Evolutionary conservation across 495 filamentous ascomycete species (phyloP), one percentile per base, ranked within the genome.

Genomic region (Cudoniella acicularis): DNA sequence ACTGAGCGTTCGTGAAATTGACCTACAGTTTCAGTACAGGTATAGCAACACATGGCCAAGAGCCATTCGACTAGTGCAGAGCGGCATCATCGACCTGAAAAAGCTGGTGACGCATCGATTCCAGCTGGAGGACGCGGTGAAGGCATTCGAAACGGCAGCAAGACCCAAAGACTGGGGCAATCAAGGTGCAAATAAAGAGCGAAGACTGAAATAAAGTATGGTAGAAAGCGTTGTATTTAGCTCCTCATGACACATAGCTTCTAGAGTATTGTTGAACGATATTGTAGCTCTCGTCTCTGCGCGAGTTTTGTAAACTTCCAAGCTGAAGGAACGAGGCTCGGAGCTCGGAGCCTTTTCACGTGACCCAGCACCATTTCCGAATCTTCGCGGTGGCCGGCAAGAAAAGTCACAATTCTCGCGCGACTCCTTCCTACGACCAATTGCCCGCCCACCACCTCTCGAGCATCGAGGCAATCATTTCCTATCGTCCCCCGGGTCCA

Each of bases 31-130:
- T 75, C 93, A 96, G 79, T 96, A 98, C 75, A 83, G 93, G 54
- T 96, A 96, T 77, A 81, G 79, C 75, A 98, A 96, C 77, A 96
- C 89, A 48, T 98, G 93, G 93, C 93, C 93, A 49, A 79, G 88
- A 52, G 93, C 93, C 45, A 96, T 98, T 59, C 83, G 92, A 50
- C 77, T 98, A 49, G 81, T 96, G 17, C 83, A 88, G 76, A 89
- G 86, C 66, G 89, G 89, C 10, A 80, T 96, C 22, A 80, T 96
- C 66, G 83, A 95, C 65, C 74, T 96, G 68, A 78, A 78, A 67
- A 86, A 81, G 72, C 77, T 98, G 49, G 89, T 96, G 21, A 96
- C 93, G 53, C 93, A 96, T 77, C 82, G 90, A 26, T 96, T 88
- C 73, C 67, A 78, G 36, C 73, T 96, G 10, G 93, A 96, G 77